Conservation (phyloP, 345 rosid species). For the Brassica incana region DNA sequence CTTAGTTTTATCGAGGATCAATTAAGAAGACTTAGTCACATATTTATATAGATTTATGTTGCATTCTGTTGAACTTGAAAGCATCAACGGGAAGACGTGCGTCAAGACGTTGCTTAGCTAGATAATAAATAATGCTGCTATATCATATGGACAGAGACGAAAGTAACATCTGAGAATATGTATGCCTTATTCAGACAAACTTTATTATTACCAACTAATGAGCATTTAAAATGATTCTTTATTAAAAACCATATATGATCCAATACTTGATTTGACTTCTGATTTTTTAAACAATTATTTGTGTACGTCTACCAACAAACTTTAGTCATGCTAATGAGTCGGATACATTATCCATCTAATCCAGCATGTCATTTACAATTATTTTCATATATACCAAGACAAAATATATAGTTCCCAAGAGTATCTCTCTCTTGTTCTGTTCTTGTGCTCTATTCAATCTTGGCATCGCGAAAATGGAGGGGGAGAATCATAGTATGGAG, state of each 20-base stretch:
- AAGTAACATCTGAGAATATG: not conserved
- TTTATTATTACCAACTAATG: not conserved
- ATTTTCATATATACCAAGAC: not conserved
- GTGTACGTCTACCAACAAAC: not conserved
- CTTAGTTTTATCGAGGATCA: not conserved
- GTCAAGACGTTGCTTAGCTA: not conserved
- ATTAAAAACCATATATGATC: too few relatives aligned
- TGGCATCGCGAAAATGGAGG: not conserved
- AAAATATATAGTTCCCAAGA: not conserved
- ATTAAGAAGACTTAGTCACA: not conserved
- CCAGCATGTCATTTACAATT: not conserved
- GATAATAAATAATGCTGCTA: not conserved
- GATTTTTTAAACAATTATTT: not conserved
- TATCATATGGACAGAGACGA: not conserved
- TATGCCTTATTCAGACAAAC: not conserved
- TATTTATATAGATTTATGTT: not conserved
- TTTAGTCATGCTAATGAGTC: not conserved
- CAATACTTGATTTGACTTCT: not conserved
- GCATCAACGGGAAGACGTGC: slow-evolving; percentile 2
- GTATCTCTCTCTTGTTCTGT: not conserved
- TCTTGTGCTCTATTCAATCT: not conserved
- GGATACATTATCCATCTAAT: not conserved
- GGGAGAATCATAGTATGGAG: slow-evolving; percentile 21
- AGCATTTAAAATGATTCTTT: not conserved
- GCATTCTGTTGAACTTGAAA: not conserved